A percentile compares a stretch with the other conserved stretches of the same genome.
Evolutionary conservation across 208 protist species (phyloP).

Genomic region (Blechomonas ayalai): DNA sequence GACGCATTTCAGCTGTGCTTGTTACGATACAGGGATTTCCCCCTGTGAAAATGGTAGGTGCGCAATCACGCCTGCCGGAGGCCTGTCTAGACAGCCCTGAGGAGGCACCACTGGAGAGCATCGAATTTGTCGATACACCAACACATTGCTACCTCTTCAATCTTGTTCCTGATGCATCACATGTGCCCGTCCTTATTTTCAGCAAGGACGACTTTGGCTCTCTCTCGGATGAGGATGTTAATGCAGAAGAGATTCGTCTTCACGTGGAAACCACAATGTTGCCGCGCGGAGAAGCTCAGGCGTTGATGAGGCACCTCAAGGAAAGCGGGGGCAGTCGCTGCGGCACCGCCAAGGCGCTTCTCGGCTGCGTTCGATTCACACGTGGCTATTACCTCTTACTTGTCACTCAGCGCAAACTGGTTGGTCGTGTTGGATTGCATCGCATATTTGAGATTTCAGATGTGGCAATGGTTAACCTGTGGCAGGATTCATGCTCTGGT

Average conservation of each 20-base stretch:
- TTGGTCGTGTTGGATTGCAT: conserved; percentile 83
- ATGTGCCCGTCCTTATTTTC: conserved; percentile 6
- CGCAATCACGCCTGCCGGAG: no score
- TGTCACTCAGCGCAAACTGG: conserved; percentile 58
- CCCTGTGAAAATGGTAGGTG: no score
- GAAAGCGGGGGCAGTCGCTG: no score
- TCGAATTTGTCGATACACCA: conserved; percentile 43
- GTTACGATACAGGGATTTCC: no score
- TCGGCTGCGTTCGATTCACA: conserved; percentile 90
- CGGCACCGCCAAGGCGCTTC: conserved; percentile 25
- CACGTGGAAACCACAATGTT: no score
- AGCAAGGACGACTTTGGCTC: conserved; percentile 7
- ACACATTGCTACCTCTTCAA: conserved; percentile 49
- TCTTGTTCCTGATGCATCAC: no score
- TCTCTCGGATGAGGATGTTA: no score
- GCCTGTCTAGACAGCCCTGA: no score
- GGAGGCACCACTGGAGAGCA: conserved; percentile 26
- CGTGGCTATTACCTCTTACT: conserved; percentile 92
- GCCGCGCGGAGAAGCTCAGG: conserved; percentile 22
- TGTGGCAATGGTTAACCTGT: conserved; percentile 45
- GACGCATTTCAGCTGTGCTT: no score
- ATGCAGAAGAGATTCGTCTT: no score
- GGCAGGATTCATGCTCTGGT: no score
- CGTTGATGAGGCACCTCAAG: conserved; percentile 21
- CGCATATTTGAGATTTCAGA: conserved; percentile 88